phyloP scores from a whole-genome alignment of 164 flowering plant species.

The Houttuynia cordata region DNA sequence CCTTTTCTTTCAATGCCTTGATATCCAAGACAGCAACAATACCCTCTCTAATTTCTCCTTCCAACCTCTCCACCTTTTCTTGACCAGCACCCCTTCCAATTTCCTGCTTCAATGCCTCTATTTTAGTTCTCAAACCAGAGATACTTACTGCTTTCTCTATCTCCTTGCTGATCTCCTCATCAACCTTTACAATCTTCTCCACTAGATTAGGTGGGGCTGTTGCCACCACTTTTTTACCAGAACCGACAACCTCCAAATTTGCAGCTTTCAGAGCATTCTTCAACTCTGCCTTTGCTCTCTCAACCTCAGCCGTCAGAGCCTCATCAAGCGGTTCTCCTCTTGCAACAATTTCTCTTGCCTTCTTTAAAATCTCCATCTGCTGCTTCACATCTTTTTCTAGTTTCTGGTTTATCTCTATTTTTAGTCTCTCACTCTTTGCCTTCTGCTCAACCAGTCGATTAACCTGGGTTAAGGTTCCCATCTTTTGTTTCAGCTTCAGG shows the following conservation, averaged over 20 bases:
- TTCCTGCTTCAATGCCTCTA: conserved; percentile 23
- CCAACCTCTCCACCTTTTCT: conserved; percentile 14
- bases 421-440: conserved; percentile 15
- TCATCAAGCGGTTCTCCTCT: conserved; percentile 20
- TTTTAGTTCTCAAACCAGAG: conserved; percentile 18
- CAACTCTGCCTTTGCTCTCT: conserved; percentile 12
- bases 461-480: conserved; percentile 12
- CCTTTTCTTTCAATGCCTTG: conserved; percentile 19
- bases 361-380: conserved; percentile 16
- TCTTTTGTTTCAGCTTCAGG: conserved; percentile 13
- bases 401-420: conserved; percentile 20
- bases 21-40: conserved; percentile 19
- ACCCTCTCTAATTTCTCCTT: conserved; percentile 22
- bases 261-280: conserved; percentile 19
- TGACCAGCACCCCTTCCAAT: conserved; percentile 14
- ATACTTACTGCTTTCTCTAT: conserved; percentile 15
- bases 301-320: conserved; percentile 14
- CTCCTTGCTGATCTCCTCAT: conserved; percentile 18
- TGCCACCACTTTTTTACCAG: conserved; percentile 9
- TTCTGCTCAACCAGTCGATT: conserved; percentile 18
- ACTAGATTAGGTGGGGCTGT: conserved; percentile 11
- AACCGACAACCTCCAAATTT: conserved; percentile 21
- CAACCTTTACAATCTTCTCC: conserved; percentile 12
- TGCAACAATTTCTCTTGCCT: conserved; percentile 15
- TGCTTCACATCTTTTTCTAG: conserved; percentile 16